These are phyloP conservation scores for Monilinia aucupariae DNA, from an alignment of 2,329 filamentous ascomycete genomes.

Conservation along the genomic window DNA sequence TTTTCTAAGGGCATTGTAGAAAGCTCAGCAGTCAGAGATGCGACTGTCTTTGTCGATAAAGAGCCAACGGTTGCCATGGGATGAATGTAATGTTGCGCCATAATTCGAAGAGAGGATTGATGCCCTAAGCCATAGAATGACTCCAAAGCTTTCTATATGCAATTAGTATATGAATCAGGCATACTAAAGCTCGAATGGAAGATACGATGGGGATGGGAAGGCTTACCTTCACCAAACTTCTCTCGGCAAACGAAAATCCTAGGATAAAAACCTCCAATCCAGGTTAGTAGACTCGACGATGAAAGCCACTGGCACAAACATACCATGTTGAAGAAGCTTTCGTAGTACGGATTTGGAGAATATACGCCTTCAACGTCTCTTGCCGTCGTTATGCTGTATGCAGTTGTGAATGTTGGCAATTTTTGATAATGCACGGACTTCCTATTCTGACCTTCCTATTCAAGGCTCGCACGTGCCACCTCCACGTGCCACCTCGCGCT, in stretches of 20 bases:
- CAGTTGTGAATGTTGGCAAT: constrained; percentile 18
- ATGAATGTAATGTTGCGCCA: constrained; percentile 87
- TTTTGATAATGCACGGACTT: constrained; percentile 20
- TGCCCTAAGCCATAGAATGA: constrained; percentile 82
- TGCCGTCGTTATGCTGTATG: constrained; percentile 1
- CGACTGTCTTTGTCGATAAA: constrained; percentile 69
- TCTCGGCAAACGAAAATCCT: constrained; percentile 79
- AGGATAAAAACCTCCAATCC: constrained; percentile 63
- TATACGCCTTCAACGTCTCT: constrained; percentile 11
- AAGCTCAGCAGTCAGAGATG: constrained; percentile 77
- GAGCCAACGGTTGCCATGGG: constrained; percentile 72
- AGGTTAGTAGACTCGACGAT: constrained; percentile 13
- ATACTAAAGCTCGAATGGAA: neutral
- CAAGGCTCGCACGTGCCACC: constrained; percentile 25
- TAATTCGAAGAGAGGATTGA: constrained; percentile 63
- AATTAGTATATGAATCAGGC: neutral
- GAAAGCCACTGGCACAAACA: neutral
- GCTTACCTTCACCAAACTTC: constrained; percentile 73
- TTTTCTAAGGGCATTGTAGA: constrained; percentile 92
- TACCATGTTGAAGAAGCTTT: constrained; percentile 28
- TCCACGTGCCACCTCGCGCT: constrained; percentile 27
- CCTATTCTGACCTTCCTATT: neutral
- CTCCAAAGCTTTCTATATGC: constrained; percentile 63
- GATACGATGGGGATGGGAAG: neutral
- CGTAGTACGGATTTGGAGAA: neutral